Percentiles rank a stretch among this genome's conserved stretches.
phyloP scores from a whole-genome alignment of 148 eudicot species.

The Amaranthus hypochondriacus region DNA sequence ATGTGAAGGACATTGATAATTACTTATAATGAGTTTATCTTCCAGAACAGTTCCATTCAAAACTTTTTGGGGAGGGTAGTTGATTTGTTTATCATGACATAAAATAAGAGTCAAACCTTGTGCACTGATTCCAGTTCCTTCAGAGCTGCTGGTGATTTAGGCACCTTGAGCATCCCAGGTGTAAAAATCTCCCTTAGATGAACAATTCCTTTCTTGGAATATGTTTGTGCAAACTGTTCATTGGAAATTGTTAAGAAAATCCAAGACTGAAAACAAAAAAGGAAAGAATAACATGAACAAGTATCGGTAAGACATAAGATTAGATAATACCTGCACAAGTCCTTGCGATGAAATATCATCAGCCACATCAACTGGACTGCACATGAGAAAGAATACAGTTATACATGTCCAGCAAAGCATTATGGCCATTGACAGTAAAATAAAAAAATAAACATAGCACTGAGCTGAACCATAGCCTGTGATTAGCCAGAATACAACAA shows the following conservation, averaged over 20 bases:
- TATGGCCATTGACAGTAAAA: background rate
- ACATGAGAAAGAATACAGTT: slow-evolving; percentile 16
- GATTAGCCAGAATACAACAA: background rate
- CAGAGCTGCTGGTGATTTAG: slow-evolving; percentile 60
- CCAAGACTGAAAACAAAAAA: background rate
- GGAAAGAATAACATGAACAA: background rate
- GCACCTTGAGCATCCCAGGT: slow-evolving; percentile 84
- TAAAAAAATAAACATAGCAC: background rate
- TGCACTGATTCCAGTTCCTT: slow-evolving; percentile 92
- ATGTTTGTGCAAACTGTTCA: slow-evolving; percentile 69
- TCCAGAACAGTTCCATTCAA: too few species aligned
- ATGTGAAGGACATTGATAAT: too few species aligned
- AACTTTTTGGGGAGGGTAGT: background rate
- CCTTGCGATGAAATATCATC: slow-evolving; percentile 76
- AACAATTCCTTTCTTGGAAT: slow-evolving; percentile 73
- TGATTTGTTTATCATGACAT: background rate
- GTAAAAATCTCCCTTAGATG: slow-evolving; percentile 80
- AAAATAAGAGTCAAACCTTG: slow-evolving; percentile 45
- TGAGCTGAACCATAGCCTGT: background rate
- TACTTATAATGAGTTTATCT: too few species aligned
- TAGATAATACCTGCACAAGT: slow-evolving; percentile 44
- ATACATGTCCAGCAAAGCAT: background rate
- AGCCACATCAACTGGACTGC: slow-evolving; percentile 90
- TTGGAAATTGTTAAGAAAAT: slow-evolving; percentile 12
- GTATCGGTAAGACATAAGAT: background rate